Evolutionary conservation across 768 basidiomycete genomes (phyloP), one percentile per base, ranked within the genome.

Genomic region (Suillus alpinus): DNA sequence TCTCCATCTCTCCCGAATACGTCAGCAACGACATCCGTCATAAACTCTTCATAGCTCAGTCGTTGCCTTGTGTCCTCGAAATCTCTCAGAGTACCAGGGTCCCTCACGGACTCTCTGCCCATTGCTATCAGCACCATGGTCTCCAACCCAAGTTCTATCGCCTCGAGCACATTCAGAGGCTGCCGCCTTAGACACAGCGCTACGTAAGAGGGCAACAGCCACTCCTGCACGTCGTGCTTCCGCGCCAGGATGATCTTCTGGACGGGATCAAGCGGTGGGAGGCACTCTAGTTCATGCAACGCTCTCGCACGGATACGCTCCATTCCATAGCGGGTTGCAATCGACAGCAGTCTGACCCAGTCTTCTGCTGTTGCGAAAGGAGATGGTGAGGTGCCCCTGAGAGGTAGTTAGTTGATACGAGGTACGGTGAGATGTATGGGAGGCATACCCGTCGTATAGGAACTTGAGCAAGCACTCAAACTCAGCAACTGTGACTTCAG

Each of bases 271-370:
- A 74, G 59, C 31, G 57, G 64, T 32, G 62, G 63, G 31, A 63
- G 59, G 50, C 34, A 46, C 3, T 70, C 65, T 51, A 79, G 69
- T 20, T 69, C 68, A 5, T 57, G 29, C 60, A 81, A 74, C 0
- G 78, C 77, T 57, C 68, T 66, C 14, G 70, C 56, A 16, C 78
- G 76, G 8, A 78, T 68, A 13, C 66, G 60, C 57, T 76, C 72
- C 62, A 79, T 77, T 36, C 71, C 65, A 55, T 73, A 78, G 60
- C 75, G 73, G 14, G 76, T 73, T 2, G 80, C 70, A 47, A 81
- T 76, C 18, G 75, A 73, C 36, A 81, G 70, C 13, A 82, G 68
- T 20, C 72, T 65, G n/a, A 76, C 67, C 76, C 78, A 80, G 31
- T 76, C 67, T 7, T 68, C 47, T 32, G 56, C 14, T 71, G 64